Conservation (phyloP, 2,329 filamentous ascomycete genomes). For the Phialophora verrucosa region DNA sequence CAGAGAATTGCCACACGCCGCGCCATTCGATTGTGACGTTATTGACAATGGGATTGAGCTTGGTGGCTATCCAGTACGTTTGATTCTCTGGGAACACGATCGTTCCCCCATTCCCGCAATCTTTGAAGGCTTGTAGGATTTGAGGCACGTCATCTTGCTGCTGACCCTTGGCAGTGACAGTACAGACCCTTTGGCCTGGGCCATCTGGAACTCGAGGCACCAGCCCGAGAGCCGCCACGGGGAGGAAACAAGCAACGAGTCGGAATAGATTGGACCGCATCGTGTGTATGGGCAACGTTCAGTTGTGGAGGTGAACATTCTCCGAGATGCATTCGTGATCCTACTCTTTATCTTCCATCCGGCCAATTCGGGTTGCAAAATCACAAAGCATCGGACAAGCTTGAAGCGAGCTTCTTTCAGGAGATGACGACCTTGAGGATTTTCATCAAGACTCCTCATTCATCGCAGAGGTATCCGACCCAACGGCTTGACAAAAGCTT, state of each 20-base stretch:
- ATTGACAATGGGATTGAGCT: slow-evolving; percentile 57
- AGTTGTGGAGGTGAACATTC: background rate
- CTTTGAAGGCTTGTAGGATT: background rate
- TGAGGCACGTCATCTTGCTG: slow-evolving; percentile 2
- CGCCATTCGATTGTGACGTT: slow-evolving; percentile 60
- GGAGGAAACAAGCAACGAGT: background rate
- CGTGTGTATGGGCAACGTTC: background rate
- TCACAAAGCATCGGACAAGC: background rate
- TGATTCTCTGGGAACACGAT: slow-evolving; percentile 59
- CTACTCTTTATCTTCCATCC: background rate
- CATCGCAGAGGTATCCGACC: slow-evolving; percentile 4
- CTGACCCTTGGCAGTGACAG: background rate
- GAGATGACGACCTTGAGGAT: slow-evolving; percentile 30
- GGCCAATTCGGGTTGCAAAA: background rate
- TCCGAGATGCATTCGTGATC: background rate
- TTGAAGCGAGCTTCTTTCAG: background rate
- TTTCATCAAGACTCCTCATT: slow-evolving; percentile 35
- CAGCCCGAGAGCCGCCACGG: background rate
- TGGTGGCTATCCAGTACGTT: slow-evolving; percentile 58
- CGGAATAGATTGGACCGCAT: background rate
- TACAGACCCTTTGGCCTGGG: background rate
- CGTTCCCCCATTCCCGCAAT: slow-evolving; percentile 46
- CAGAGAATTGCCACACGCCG: slow-evolving; percentile 59
- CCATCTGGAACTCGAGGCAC: background rate
- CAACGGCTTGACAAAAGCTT: slow-evolving; percentile 1